Evolutionary conservation across 805 yeast genomes (phyloP).

Genomic region (Candida tammaniensis): DNA sequence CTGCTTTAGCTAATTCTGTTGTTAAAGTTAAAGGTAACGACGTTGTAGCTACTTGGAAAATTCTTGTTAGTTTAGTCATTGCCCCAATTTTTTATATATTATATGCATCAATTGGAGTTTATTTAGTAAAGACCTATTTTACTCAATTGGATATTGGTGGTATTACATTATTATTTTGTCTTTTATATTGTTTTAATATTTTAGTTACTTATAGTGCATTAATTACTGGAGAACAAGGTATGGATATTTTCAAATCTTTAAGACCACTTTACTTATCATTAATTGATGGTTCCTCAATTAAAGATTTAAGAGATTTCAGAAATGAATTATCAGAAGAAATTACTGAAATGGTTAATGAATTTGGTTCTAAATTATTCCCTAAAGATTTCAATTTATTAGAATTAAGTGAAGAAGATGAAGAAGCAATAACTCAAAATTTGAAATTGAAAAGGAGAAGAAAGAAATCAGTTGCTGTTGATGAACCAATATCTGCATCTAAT

Average conservation of each 20-base stretch:
- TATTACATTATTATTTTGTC: constrained; percentile 36
- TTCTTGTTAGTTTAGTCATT: constrained; percentile 80
- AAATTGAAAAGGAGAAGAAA: constrained; percentile 23
- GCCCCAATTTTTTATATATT: constrained; percentile 84
- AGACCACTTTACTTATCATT: constrained; percentile 74
- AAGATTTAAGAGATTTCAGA: constrained; percentile 60
- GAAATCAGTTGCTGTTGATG: constrained; percentile 4
- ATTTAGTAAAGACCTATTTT: constrained; percentile 14
- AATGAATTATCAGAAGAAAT: constrained; percentile 65
- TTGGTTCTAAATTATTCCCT: constrained; percentile 84
- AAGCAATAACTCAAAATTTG: constrained; percentile 29
- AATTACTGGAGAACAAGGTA: constrained; percentile 87
- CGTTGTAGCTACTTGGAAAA: constrained; percentile 97
- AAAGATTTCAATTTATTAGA: constrained; percentile 65
- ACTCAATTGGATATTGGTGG: background rate
- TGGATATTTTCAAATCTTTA: constrained; percentile 81
- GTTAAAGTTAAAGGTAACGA: constrained; percentile 92
- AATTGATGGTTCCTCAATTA: constrained; percentile 53
- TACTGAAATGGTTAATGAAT: constrained; percentile 72
- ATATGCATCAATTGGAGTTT: constrained; percentile 55
- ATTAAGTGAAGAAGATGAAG: constrained; percentile 40
- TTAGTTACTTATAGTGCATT: constrained; percentile 86
- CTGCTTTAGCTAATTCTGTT: constrained; percentile 80
- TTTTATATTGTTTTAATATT: constrained; percentile 59
- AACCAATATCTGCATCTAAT: constrained; percentile 4